phyloP scores from a whole-genome alignment of 2,329 filamentous ascomycete species.

The Pestalotiopsis sp. region DNA sequence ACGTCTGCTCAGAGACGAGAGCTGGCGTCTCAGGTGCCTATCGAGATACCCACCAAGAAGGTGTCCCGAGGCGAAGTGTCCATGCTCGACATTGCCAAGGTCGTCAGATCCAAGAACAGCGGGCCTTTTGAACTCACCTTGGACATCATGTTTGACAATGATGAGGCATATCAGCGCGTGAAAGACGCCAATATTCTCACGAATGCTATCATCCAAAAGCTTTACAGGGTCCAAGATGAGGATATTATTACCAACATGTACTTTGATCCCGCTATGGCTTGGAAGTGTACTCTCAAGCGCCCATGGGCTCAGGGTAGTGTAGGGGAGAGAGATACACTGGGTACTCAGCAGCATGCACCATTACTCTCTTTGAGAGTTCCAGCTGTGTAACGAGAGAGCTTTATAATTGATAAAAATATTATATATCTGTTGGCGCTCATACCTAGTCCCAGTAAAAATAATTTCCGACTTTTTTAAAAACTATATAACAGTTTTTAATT shows the following conservation, averaged over 20 bases:
- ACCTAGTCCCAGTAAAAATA: too few species aligned
- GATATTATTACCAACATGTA: constrained; percentile 34
- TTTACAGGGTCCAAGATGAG: constrained; percentile 27
- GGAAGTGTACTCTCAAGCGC: constrained; percentile 38
- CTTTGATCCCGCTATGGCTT: constrained; percentile 40
- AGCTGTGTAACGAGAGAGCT: neutral
- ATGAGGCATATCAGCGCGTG: constrained; percentile 28
- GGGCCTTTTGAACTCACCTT: neutral
- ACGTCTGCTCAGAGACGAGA: constrained; percentile 7
- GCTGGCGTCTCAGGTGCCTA: neutral
- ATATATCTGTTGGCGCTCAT: too few species aligned
- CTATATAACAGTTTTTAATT: too few species aligned
- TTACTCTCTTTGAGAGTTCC: constrained; percentile 31
- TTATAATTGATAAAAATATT: too few species aligned
- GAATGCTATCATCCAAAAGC: constrained; percentile 23
- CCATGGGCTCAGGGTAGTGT: constrained; percentile 37
- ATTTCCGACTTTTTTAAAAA: too few species aligned
- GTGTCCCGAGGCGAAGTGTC: constrained; percentile 1
- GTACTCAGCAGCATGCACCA: constrained; percentile 39
- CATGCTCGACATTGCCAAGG: constrained; percentile 28
- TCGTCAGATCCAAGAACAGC: constrained; percentile 29
- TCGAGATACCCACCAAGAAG: neutral
- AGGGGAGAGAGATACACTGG: constrained; percentile 36
- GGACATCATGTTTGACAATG: constrained; percentile 32
- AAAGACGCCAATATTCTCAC: constrained; percentile 31